Evolutionary conservation across 768 basidiomycete genomes (phyloP).

Genomic region (Xanthoconium stramineum): DNA sequence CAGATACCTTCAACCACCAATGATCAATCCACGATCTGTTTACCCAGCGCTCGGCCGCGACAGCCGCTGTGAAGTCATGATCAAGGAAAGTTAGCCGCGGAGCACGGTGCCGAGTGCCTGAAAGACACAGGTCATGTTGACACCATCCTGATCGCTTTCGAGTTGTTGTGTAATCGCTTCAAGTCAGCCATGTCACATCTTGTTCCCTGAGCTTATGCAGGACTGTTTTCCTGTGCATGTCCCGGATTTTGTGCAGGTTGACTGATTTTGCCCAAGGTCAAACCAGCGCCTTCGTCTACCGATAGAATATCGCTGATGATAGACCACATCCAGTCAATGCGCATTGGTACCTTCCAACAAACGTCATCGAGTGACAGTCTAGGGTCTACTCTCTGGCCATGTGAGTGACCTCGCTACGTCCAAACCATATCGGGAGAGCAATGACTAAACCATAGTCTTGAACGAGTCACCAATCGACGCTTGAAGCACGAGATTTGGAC

Average conservation of each 20-base stretch:
- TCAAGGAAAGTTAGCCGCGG: constrained; percentile 4
- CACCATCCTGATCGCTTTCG: constrained; percentile 6
- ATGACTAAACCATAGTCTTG: neutral
- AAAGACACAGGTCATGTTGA: neutral
- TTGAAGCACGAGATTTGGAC: neutral
- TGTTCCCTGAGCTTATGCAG: neutral
- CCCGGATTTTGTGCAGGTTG: neutral
- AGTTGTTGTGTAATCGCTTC: neutral
- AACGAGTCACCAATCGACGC: neutral
- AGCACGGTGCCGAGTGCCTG: constrained; percentile 5
- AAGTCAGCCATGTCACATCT: neutral
- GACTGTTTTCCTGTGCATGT: neutral
- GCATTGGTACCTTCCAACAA: neutral
- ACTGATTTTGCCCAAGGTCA: neutral
- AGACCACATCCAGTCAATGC: neutral
- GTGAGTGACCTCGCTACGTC: neutral
- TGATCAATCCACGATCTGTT: neutral
- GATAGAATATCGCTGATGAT: neutral
- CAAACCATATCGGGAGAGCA: neutral
- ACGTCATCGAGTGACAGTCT: constrained; percentile 8
- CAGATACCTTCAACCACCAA: neutral
- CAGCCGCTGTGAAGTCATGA: constrained; percentile 3
- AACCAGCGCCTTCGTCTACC: neutral
- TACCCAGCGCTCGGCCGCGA: neutral
- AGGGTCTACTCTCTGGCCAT: neutral